Conservation (phyloP, 108 stramenopile genomes). For the Cyclotella kingstonii region DNA sequence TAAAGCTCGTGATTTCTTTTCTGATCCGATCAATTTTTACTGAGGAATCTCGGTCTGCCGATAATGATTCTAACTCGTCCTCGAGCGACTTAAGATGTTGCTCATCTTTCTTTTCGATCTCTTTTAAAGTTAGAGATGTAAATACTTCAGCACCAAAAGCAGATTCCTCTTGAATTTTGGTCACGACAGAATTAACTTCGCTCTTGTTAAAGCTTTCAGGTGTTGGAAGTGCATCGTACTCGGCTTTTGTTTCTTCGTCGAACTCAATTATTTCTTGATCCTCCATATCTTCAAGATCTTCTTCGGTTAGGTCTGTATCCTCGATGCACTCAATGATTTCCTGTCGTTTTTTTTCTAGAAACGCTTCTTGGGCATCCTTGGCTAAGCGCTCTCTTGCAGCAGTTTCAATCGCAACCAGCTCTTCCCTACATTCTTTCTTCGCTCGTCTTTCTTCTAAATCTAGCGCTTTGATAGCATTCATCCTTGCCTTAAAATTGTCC, state of each 20-base stretch:
- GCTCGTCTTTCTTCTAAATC: constrained; percentile 75
- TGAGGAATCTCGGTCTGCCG: constrained; percentile 45
- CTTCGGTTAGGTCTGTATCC: constrained; percentile 65
- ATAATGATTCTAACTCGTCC: constrained; percentile 51
- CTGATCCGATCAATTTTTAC: constrained; percentile 61
- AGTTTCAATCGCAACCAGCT: constrained; percentile 62
- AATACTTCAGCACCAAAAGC: constrained; percentile 75
- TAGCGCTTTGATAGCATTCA: constrained; percentile 75
- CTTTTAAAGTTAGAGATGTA: constrained; percentile 68
- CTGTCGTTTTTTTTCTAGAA: constrained; percentile 77
- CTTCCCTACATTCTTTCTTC: constrained; percentile 76
- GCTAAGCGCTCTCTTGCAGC: constrained; percentile 79
- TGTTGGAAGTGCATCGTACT: constrained; percentile 74
- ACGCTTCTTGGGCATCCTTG: constrained; percentile 61
- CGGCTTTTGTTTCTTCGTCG: constrained; percentile 85
- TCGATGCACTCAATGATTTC: constrained; percentile 68
- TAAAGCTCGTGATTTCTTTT: constrained; percentile 56
- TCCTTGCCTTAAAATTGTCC: constrained; percentile 75
- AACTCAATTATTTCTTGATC: constrained; percentile 85
- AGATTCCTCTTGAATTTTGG: constrained; percentile 70
- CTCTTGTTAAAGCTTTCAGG: constrained; percentile 77
- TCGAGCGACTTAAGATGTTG: constrained; percentile 53
- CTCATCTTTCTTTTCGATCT: constrained; percentile 64
- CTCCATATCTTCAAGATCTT: constrained; percentile 72
- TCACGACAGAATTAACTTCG: constrained; percentile 69